Percentiles rank a stretch among this genome's conserved stretches.
Conservation (phyloP, 2,329 filamentous ascomycete genomes). For the Penicillium hordei region DNA sequence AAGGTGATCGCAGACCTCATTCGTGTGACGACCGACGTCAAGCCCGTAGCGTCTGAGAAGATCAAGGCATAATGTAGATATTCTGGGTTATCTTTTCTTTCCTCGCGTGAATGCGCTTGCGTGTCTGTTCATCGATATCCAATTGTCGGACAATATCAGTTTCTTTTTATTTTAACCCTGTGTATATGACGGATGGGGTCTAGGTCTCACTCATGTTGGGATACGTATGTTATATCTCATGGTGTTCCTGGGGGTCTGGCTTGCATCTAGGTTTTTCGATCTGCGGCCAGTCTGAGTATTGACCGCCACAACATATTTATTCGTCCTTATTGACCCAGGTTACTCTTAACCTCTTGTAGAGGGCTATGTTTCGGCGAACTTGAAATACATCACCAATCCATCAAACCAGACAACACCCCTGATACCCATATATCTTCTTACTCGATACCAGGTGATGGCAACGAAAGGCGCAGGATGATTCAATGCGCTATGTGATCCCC, state of each 20-base stretch:
- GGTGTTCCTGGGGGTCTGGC: neutral
- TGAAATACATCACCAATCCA: neutral
- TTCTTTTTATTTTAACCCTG: slow-evolving; percentile 5
- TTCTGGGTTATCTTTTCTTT: slow-evolving; percentile 16
- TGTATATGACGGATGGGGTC: neutral
- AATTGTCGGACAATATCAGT: slow-evolving; percentile 21
- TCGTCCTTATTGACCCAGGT: neutral
- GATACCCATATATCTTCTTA: neutral
- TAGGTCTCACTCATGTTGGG: neutral
- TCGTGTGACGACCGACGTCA: slow-evolving; percentile 78
- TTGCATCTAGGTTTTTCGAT: neutral
- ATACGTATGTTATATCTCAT: neutral
- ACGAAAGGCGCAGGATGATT: neutral
- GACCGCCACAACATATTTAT: neutral
- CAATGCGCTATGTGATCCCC: neutral
- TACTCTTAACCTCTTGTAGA: neutral
- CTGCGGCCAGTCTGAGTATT: neutral
- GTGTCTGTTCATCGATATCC: slow-evolving; percentile 28
- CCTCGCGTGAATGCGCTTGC: slow-evolving; percentile 21
- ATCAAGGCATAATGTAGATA: slow-evolving; percentile 35
- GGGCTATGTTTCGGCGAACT: too few species aligned
- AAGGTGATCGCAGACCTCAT: slow-evolving; percentile 82
- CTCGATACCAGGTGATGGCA: neutral
- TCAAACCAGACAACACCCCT: neutral
- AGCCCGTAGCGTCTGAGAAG: slow-evolving; percentile 64